Conservation (phyloP, 2,329 filamentous ascomycete species). For the Atkinsonella texensis region DNA sequence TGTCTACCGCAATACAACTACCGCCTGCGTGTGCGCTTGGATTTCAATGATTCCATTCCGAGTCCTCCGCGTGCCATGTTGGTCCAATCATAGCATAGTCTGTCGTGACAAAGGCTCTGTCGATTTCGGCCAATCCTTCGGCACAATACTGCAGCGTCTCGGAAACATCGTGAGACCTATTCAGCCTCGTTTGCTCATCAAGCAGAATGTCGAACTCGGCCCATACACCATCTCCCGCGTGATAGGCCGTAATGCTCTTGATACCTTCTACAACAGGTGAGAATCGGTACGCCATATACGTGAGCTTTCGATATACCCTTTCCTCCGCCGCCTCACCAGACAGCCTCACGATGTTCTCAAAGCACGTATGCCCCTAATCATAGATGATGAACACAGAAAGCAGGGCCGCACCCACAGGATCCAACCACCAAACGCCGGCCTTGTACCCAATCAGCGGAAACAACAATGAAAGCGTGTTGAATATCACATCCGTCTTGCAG, state of each 20-base stretch:
- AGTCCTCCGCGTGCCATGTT: conserved; percentile 18
- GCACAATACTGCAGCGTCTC: conserved; percentile 24
- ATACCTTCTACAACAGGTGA: conserved; percentile 19
- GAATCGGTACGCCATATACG: conserved; percentile 22
- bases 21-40: background rate
- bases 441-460: conserved; percentile 60
- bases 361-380: conserved; percentile 50
- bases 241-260: conserved; percentile 23
- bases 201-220: conserved; percentile 21
- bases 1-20: background rate
- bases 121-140: conserved; percentile 18
- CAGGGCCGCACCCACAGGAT: conserved; percentile 46
- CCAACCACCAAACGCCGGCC: conserved; percentile 53
- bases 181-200: conserved; percentile 19
- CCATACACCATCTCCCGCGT: conserved; percentile 22
- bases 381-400: conserved; percentile 57
- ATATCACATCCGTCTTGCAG: conserved; percentile 60
- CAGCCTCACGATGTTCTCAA: conserved; percentile 18
- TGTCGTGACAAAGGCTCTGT: conserved; percentile 22
- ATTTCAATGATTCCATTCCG: conserved; percentile 10
- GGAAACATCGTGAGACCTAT: conserved; percentile 20
- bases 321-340: conserved; percentile 20
- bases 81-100: conserved; percentile 22
- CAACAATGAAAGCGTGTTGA: conserved; percentile 79
- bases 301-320: conserved; percentile 19